Conservation (phyloP, 768 basidiomycete species). For the Asterophora lycoperdoides region DNA sequence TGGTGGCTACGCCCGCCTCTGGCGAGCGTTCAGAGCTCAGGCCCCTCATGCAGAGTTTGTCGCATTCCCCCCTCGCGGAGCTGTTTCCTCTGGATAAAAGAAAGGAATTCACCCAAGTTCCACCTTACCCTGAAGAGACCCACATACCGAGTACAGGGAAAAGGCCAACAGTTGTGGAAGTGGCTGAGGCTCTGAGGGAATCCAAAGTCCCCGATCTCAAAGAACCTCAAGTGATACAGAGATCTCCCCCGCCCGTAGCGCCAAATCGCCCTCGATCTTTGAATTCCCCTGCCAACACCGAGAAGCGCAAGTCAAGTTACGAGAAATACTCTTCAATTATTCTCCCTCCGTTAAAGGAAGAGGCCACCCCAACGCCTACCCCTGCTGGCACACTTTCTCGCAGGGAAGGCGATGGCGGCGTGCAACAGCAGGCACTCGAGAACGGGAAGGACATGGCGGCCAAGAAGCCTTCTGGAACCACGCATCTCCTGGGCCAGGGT, state of each 20-base stretch:
- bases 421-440: not conserved
- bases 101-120: slow-evolving; percentile 21
- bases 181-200: slow-evolving; percentile 58
- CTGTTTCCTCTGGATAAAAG: not conserved
- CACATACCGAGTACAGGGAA: slow-evolving; percentile 68
- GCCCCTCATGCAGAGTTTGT: not conserved
- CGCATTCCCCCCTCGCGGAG: not conserved
- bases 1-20: not conserved
- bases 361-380: slow-evolving; percentile 51
- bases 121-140: slow-evolving; percentile 38
- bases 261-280: slow-evolving; percentile 19
- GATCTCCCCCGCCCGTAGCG: slow-evolving; percentile 8
- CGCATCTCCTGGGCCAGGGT: slow-evolving; percentile 3
- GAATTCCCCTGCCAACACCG: slow-evolving; percentile 29
- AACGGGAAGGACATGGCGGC: not conserved
- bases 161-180: slow-evolving; percentile 73
- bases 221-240: not conserved
- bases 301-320: slow-evolving; percentile 63
- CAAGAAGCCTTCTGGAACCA: not conserved
- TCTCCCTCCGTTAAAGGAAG: slow-evolving; percentile 67
- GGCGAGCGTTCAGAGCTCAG: not conserved
- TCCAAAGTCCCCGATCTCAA: not conserved
- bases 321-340: slow-evolving; percentile 61
- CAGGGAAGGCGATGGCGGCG: slow-evolving; percentile 12
- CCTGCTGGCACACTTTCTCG: slow-evolving; percentile 53